These are phyloP conservation scores for Citrullus colocynthis DNA, from an alignment of 306 rosid species.

Conservation along the genomic window DNA sequence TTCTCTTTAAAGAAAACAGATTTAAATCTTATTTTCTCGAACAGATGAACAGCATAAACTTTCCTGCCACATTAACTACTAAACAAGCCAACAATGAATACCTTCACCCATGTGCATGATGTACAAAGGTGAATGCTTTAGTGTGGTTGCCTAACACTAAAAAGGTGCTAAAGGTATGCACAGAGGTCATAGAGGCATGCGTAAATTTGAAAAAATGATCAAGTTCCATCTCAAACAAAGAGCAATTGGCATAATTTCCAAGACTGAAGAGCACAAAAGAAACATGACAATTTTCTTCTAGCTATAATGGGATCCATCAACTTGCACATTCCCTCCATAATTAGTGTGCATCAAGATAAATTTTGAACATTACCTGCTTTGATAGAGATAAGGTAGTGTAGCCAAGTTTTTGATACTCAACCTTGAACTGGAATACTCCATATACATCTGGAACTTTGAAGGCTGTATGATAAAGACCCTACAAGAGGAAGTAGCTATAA, in stretches of 20 bases:
- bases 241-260: background rate
- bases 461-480: conserved; percentile 69
- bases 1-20: background rate
- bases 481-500: conserved; percentile 9
- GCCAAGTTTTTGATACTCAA: conserved; percentile 83
- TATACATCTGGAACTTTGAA: conserved; percentile 97
- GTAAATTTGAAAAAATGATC: background rate
- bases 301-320: background rate
- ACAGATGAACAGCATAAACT: background rate
- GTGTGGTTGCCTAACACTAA: background rate
- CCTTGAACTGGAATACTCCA: conserved; percentile 98
- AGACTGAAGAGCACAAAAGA: background rate
- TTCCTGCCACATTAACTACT: background rate
- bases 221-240: background rate
- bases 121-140: background rate
- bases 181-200: background rate
- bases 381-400: conserved; percentile 69
- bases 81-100: background rate
- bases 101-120: background rate
- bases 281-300: background rate
- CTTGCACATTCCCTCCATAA: background rate
- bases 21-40: background rate
- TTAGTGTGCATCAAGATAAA: background rate
- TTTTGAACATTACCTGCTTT: conserved; percentile 53
- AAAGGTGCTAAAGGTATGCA: background rate